These are phyloP conservation scores for Kingdonia uniflora DNA, from an alignment of 164 flowering plant genomes.

Conservation along the genomic window DNA sequence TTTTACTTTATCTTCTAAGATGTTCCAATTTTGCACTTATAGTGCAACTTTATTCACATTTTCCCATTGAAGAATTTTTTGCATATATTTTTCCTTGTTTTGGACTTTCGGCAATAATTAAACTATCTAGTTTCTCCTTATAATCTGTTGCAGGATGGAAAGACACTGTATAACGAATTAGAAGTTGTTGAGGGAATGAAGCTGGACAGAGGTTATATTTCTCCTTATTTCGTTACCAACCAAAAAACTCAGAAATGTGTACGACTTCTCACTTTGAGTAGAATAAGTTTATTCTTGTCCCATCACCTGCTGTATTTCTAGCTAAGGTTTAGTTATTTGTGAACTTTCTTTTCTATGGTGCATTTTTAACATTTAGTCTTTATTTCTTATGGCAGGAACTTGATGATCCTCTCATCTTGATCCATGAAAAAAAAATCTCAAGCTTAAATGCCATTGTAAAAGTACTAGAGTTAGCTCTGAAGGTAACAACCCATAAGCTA, in stretches of 20 bases:
- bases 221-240: slow-evolving; percentile 92
- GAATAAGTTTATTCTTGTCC: neutral
- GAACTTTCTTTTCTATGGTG: neutral
- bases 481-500: slow-evolving; percentile 30
- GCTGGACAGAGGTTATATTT: slow-evolving; percentile 91
- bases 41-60: too few species aligned
- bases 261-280: slow-evolving; percentile 16
- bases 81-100: too few species aligned
- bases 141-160: slow-evolving; percentile 72
- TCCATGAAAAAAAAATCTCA: slow-evolving; percentile 87
- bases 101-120: too few species aligned
- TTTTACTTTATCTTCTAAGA: too few species aligned
- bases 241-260: slow-evolving; percentile 94
- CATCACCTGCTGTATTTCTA: neutral
- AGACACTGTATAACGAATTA: slow-evolving; percentile 76
- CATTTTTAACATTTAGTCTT: too few species aligned
- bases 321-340: neutral
- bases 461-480: slow-evolving; percentile 77
- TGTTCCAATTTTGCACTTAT: too few species aligned
- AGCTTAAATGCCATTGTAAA: slow-evolving; percentile 71
- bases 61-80: too few species aligned
- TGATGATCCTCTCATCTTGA: slow-evolving; percentile 79
- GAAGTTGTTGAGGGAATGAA: slow-evolving; percentile 99
- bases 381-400: slow-evolving; percentile 45
- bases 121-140: neutral